Evolutionary conservation across 192 early-diverging fungal genomes (phyloP).

Genomic region (Coemansia guatemalensis): DNA sequence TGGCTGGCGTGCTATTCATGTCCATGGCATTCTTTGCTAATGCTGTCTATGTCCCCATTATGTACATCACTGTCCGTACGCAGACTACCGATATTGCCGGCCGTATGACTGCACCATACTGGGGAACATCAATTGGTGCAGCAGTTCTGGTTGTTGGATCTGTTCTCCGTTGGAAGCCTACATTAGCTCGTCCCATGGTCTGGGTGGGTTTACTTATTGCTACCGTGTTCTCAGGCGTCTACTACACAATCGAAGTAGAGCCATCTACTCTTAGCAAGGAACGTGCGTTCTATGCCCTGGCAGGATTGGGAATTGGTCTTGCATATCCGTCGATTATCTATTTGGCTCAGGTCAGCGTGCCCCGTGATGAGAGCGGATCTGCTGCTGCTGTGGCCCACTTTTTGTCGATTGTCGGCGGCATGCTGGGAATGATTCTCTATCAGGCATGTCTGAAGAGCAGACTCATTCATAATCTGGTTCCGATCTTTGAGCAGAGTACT

Average conservation of each 20-base stretch:
- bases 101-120: constrained; percentile 41
- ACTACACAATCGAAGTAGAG: constrained; percentile 36
- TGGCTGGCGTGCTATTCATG: constrained; percentile 38
- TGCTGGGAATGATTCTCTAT: constrained; percentile 50
- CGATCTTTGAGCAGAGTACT: constrained; percentile 27
- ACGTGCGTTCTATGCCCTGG: constrained; percentile 39
- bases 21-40: constrained; percentile 39
- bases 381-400: constrained; percentile 46
- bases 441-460: constrained; percentile 50
- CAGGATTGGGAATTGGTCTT: constrained; percentile 37
- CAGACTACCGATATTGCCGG: constrained; percentile 26
- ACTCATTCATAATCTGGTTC: constrained; percentile 29
- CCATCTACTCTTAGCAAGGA: constrained; percentile 25
- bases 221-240: constrained; percentile 39
- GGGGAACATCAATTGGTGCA: constrained; percentile 31
- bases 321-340: constrained; percentile 33
- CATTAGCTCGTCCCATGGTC: constrained; percentile 27
- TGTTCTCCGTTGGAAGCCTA: constrained; percentile 10
- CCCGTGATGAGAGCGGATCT: constrained; percentile 26
- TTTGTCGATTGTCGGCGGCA: constrained; percentile 48
- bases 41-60: constrained; percentile 37
- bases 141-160: constrained; percentile 26
- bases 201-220: constrained; percentile 34
- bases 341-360: constrained; percentile 39
- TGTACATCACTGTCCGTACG: constrained; percentile 41